Evolutionary conservation across 305 asterid genomes (phyloP).

Genomic region (Fraxinus nigra): DNA sequence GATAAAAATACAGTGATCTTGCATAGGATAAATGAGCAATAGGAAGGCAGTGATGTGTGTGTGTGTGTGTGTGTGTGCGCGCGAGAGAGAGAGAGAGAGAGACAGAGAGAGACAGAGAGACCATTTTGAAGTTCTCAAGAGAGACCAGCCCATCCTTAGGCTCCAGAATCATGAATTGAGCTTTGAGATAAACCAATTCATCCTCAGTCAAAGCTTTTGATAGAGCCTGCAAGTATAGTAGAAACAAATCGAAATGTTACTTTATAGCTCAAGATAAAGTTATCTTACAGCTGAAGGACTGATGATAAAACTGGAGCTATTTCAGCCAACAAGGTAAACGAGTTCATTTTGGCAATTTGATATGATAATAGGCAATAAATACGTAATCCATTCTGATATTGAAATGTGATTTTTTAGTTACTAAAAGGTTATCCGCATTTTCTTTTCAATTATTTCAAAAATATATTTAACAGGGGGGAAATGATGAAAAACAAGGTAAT

Average conservation of each 20-base stretch:
- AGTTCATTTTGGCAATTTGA: background rate
- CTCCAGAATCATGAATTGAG: constrained; percentile 84
- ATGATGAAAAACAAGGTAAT: background rate
- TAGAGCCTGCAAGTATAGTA: constrained; percentile 58
- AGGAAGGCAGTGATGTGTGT: background rate
- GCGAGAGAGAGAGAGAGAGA: background rate
- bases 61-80: background rate
- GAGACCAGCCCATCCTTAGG: constrained; percentile 81
- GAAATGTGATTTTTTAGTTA: background rate
- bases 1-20: background rate
- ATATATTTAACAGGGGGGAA: background rate
- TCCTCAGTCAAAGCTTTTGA: constrained; percentile 82
- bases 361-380: background rate
- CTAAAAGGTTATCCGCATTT: background rate
- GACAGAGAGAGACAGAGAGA: background rate
- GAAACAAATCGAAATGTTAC: background rate
- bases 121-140: constrained; percentile 75
- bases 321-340: background rate
- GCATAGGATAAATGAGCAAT: background rate
- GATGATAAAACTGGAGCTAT: background rate
- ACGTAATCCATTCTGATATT: background rate
- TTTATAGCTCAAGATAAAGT: background rate
- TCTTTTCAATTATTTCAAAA: background rate
- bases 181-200: constrained; percentile 76
- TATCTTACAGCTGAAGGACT: background rate